Percentiles rank a stretch among this genome's conserved stretches.
These are phyloP conservation scores for Cladophialophora exuberans DNA, from an alignment of 2,329 filamentous ascomycete species.

Conservation along the genomic window DNA sequence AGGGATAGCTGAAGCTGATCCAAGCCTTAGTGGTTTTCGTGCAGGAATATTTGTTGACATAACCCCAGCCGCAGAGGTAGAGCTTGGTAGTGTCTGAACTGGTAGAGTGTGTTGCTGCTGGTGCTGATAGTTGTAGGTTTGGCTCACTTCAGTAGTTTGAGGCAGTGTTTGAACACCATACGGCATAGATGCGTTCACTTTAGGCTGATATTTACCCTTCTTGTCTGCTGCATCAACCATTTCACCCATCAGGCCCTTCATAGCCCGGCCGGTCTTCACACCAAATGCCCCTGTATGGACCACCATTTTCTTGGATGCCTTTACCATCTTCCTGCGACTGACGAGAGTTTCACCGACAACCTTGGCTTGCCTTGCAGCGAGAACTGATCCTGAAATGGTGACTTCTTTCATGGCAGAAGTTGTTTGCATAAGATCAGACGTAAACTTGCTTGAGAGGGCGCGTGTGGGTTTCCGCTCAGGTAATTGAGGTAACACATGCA, in stretches of 20 bases:
- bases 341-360: slow-evolving; percentile 12
- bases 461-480: slow-evolving; percentile 7
- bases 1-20: not conserved
- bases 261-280: slow-evolving; percentile 11
- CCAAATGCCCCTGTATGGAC: slow-evolving; percentile 9
- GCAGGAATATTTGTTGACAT: not conserved
- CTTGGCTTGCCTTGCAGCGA: slow-evolving; percentile 13
- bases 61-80: not conserved
- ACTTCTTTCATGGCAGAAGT: slow-evolving; percentile 14
- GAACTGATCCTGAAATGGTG: slow-evolving; percentile 6
- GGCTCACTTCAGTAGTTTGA: not conserved
- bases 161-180: not conserved
- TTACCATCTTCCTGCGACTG: slow-evolving; percentile 12
- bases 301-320: slow-evolving; percentile 12
- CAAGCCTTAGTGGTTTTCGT: not conserved
- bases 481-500: not conserved
- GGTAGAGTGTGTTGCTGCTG: not conserved
- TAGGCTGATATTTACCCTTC: slow-evolving; percentile 16
- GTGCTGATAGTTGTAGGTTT: not conserved
- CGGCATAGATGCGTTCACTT: not conserved
- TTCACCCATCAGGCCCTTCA: slow-evolving; percentile 11
- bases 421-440: slow-evolving; percentile 11
- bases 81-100: not conserved
- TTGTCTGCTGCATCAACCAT: slow-evolving; percentile 17
- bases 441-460: slow-evolving; percentile 8